phyloP scores from a whole-genome alignment of 305 asterid genomes.

The Fraxinus albicans region DNA sequence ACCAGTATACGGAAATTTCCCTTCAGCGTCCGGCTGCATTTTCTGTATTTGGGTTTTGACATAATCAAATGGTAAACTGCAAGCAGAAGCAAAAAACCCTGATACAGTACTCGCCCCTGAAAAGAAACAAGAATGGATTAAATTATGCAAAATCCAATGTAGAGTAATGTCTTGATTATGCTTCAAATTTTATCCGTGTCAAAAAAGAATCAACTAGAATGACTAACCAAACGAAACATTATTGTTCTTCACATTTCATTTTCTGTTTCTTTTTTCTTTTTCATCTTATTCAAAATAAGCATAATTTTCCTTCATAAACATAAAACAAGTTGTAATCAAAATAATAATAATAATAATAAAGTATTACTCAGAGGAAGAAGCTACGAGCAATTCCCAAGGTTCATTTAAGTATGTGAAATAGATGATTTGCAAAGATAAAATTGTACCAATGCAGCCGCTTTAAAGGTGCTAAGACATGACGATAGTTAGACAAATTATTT shows the following conservation, averaged over 20 bases:
- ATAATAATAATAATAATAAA: no score
- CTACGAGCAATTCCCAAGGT: neutral
- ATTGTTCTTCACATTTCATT: neutral
- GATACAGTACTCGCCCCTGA: conserved; percentile 73
- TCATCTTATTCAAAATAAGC: neutral
- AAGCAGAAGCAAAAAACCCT: conserved; percentile 76
- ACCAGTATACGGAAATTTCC: conserved; percentile 71
- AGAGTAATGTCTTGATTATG: neutral
- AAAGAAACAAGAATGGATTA: conserved; percentile 3
- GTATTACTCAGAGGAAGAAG: neutral
- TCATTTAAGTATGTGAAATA: neutral
- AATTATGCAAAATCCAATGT: neutral
- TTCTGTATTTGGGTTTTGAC: conserved; percentile 84
- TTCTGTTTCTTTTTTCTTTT: neutral
- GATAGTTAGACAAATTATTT: neutral
- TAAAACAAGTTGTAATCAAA: neutral
- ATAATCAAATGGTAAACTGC: conserved; percentile 77
- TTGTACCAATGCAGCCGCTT: neutral
- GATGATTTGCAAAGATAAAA: neutral
- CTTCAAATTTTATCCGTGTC: neutral
- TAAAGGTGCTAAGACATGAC: neutral
- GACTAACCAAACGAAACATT: neutral
- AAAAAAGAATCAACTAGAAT: neutral
- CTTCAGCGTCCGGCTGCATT: conserved; percentile 80
- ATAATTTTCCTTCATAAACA: neutral